Conservation (phyloP, 2,329 filamentous ascomycete species). For the Colletotrichum musicola region DNA sequence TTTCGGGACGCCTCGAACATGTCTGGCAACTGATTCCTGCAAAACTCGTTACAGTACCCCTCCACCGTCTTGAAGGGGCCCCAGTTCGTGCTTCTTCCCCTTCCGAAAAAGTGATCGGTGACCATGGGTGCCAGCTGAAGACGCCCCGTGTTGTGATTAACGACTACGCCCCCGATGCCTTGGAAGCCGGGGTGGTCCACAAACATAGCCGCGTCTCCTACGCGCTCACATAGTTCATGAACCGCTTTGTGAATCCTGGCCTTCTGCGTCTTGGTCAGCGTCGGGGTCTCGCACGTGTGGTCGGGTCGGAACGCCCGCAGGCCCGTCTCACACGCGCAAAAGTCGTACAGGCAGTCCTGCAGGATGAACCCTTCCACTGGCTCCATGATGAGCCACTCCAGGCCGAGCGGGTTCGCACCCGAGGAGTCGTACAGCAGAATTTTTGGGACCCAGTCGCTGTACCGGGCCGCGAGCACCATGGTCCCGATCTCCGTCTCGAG, state of each 20-base stretch:
- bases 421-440: constrained; percentile 36
- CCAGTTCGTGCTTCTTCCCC: neutral
- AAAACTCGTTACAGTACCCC: neutral
- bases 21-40: neutral
- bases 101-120: neutral
- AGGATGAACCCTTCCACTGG: constrained; percentile 16
- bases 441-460: constrained; percentile 1
- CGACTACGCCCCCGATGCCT: constrained; percentile 33
- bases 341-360: constrained; percentile 8
- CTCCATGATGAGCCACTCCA: constrained; percentile 40
- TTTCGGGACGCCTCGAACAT: neutral
- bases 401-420: constrained; percentile 28
- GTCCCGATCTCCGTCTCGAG: constrained; percentile 39
- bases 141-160: neutral
- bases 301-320: constrained; percentile 9
- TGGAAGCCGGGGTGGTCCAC: neutral
- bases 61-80: neutral
- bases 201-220: neutral
- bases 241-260: constrained; percentile 3
- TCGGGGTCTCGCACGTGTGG: neutral
- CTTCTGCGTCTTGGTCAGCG: neutral
- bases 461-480: constrained; percentile 24
- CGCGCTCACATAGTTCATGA: neutral
- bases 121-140: neutral
- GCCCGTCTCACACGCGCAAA: constrained; percentile 14